These are phyloP conservation scores for Phlyctochytrium bullatum DNA, from an alignment of 192 early-diverging fungal species.

Conservation along the genomic window DNA sequence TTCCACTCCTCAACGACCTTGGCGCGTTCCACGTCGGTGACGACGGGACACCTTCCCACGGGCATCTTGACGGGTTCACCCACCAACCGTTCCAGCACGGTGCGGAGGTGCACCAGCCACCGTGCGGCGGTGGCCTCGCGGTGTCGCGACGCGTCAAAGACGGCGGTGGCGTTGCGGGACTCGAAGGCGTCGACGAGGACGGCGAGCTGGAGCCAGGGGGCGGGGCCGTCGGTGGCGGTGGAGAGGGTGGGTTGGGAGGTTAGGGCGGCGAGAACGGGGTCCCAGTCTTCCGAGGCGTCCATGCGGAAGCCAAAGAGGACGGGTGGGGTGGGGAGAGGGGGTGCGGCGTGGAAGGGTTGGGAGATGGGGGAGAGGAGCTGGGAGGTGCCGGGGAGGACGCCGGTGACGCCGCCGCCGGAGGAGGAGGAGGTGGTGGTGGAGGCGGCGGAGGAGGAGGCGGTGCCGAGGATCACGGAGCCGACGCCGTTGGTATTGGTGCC, in stretches of 20 bases:
- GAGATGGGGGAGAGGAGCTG: too few species aligned
- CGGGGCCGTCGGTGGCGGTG: background rate
- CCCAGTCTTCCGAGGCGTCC: constrained; percentile 1
- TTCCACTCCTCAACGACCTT: background rate
- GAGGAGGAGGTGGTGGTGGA: background rate
- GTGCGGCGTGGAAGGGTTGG: background rate
- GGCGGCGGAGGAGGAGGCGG: background rate
- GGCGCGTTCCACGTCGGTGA: background rate
- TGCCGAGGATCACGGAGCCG: background rate
- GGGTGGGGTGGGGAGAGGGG: background rate
- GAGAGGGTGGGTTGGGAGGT: background rate
- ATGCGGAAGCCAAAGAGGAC: background rate
- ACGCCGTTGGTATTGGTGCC: too few species aligned
- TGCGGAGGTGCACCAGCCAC: background rate
- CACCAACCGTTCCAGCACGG: background rate
- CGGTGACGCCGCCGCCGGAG: background rate
- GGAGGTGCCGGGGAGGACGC: too few species aligned
- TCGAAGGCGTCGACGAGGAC: constrained; percentile 1
- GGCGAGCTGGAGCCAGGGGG: background rate
- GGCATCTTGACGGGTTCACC: background rate
- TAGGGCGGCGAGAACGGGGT: background rate
- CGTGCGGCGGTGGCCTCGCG: background rate
- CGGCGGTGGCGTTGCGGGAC: background rate
- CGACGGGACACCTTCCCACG: background rate
- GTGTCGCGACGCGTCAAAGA: background rate